Evolutionary conservation across 371 early-diverging fungal species (phyloP), one percentile per base, ranked within the genome.

Genomic region (Mucor saturninus): DNA sequence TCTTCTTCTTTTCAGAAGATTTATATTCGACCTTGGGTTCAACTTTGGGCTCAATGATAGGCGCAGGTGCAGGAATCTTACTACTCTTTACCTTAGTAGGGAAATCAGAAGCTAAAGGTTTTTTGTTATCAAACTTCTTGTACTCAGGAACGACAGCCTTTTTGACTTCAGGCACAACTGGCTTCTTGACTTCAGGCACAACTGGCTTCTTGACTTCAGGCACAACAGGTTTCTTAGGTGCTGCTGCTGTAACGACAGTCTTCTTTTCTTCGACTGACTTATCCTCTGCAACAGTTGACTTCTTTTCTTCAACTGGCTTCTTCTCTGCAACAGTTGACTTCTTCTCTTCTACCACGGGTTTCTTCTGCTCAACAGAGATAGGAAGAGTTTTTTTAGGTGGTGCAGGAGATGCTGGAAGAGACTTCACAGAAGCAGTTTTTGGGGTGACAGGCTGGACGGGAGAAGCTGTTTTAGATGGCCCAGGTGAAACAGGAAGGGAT

Each of bases 1-100:
- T 31, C 5, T 61, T 48, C 21, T 57, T 58, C 15, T 58, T 59
- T 49, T 59, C 59, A 26, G 5, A 4, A 1, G 50, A 28, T 4
- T 67, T 69, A 9, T 64, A 62, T 26, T 56, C 62, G 21, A 68
- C 66, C 61, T 72, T 77, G 48, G 67, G 66, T 43, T 73, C 69
- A 37, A 65, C 58, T 54, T 70, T 74, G 38, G 67, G 64, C 11
- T 74, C 74, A 43, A 70, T 71, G 53, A 70, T 72, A 26, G 75
- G 73, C 32, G 65, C 67, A 54, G 71, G 72, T 52, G 74, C 72
- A 31, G 56, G 50, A 32, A 71, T 71, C 14, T 67, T 59, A 0
- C 64, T 62, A 30, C 65, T 71, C 30, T 68, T 68, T 31, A 43
- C 46, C 21, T 42, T 42, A 30, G 14, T 11, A 26, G n/a, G 28